phyloP scores from a whole-genome alignment of 768 basidiomycete genomes.

The Kwoniella dejecticola region DNA sequence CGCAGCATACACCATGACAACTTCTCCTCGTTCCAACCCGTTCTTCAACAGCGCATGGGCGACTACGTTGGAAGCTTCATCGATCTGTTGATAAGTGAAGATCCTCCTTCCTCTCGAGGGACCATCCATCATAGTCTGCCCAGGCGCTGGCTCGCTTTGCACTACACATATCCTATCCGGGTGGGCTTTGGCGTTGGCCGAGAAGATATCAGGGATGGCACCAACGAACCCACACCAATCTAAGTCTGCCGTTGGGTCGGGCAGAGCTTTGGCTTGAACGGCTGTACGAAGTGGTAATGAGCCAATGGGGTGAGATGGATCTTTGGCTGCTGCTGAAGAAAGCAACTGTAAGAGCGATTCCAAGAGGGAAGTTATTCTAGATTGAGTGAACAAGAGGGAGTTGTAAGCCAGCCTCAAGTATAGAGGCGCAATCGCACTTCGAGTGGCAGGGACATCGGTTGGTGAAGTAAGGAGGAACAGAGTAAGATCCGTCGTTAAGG shows the following conservation, averaged over 20 bases:
- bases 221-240: conserved; percentile 98
- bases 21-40: conserved; percentile 88
- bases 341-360: conserved; percentile 83
- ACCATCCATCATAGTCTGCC: conserved; percentile 49
- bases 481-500: conserved; percentile 86
- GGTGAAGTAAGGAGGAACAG: conserved; percentile 72
- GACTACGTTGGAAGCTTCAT: conserved; percentile 81
- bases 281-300: conserved; percentile 77
- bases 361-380: conserved; percentile 73
- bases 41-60: conserved; percentile 83
- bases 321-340: conserved; percentile 61
- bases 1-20: conserved; percentile 97
- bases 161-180: conserved; percentile 88
- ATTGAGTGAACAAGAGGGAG: conserved; percentile 82
- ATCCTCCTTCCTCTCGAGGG: conserved; percentile 62
- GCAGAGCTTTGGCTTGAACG: conserved; percentile 69
- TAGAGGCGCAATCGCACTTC: conserved; percentile 70
- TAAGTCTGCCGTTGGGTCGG: conserved; percentile 81
- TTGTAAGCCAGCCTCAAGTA: conserved; percentile 88
- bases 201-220: conserved; percentile 93
- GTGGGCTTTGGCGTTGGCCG: conserved; percentile 73
- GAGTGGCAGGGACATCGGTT: conserved; percentile 58
- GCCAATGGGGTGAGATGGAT: conserved; percentile 68
- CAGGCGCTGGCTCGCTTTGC: conserved; percentile 59
- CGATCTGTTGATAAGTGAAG: conserved; percentile 79